Conservation (phyloP, 306 rosid genomes). For the Carpinus viminea region DNA sequence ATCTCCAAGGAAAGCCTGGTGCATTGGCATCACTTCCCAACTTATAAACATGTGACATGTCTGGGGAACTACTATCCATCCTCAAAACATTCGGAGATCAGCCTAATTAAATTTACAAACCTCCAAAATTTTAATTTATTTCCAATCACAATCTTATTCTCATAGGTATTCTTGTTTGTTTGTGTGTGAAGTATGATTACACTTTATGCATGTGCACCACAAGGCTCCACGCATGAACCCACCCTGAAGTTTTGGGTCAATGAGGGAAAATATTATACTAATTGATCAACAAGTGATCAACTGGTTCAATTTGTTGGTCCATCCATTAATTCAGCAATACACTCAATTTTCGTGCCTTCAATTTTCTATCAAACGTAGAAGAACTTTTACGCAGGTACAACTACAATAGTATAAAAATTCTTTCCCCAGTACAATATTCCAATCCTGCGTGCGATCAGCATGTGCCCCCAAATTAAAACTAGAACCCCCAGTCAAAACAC, state of each 20-base stretch:
- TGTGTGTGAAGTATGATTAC: background rate
- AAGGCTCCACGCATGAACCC: background rate
- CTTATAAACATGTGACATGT: background rate
- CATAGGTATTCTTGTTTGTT: background rate
- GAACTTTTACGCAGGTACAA: background rate
- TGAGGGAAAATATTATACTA: background rate
- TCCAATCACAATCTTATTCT: background rate
- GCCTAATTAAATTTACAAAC: background rate
- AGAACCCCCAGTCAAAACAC: no score
- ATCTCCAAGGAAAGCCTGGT: constrained; percentile 12
- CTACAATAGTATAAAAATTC: background rate
- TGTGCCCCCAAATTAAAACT: background rate
- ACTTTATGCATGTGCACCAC: background rate
- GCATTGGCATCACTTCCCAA: background rate
- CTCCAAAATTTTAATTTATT: background rate
- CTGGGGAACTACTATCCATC: background rate
- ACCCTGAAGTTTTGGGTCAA: background rate
- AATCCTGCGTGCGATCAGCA: background rate
- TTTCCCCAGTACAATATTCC: background rate
- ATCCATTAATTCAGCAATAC: background rate
- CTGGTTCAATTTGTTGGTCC: background rate
- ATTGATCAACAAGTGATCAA: background rate
- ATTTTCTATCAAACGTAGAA: background rate
- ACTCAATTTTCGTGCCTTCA: background rate
- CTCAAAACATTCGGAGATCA: background rate